A percentile compares a stretch with the other conserved stretches of the same genome.
phyloP scores from a whole-genome alignment of 2,329 filamentous ascomycete genomes.

The Leptographium galeiforme region DNA sequence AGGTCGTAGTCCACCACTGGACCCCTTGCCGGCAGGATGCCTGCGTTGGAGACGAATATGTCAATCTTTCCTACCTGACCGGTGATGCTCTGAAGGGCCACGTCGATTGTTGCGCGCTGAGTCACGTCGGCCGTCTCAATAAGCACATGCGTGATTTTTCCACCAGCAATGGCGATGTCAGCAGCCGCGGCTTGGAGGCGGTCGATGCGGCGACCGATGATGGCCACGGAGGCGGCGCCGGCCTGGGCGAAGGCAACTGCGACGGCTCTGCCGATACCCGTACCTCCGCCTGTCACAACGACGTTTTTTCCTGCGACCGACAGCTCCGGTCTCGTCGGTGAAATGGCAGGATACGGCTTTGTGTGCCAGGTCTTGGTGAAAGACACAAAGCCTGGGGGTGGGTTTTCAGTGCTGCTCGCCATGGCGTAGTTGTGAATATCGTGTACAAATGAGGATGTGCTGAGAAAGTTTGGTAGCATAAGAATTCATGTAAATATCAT shows the following conservation, averaged over 20 bases:
- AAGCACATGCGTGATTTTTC: not conserved
- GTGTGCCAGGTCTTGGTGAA: constrained; percentile 11
- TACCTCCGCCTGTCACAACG: constrained; percentile 44
- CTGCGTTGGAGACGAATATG: constrained; percentile 11
- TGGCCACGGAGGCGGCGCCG: constrained; percentile 17
- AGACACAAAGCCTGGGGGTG: not conserved
- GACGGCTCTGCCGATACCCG: constrained; percentile 44
- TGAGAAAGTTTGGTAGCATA: no score
- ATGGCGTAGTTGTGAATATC: no score
- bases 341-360: constrained; percentile 8
- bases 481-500: no score
- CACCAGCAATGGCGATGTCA: not conserved
- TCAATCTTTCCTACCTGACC: constrained; percentile 6
- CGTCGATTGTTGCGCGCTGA: not conserved
- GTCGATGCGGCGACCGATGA: constrained; percentile 16
- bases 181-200: constrained; percentile 10
- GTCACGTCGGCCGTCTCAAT: constrained; percentile 6
- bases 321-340: constrained; percentile 9
- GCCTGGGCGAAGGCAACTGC: constrained; percentile 32
- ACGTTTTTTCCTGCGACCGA: constrained; percentile 24
- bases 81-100: constrained; percentile 3
- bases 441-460: no score
- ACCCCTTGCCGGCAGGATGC: not conserved
- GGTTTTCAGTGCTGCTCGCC: no score
- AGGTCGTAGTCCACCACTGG: constrained; percentile 2